Evolutionary conservation across 2,329 filamentous ascomycete genomes (phyloP), one percentile per base, ranked within the genome.

Genomic region (Westerdykella ornata): DNA sequence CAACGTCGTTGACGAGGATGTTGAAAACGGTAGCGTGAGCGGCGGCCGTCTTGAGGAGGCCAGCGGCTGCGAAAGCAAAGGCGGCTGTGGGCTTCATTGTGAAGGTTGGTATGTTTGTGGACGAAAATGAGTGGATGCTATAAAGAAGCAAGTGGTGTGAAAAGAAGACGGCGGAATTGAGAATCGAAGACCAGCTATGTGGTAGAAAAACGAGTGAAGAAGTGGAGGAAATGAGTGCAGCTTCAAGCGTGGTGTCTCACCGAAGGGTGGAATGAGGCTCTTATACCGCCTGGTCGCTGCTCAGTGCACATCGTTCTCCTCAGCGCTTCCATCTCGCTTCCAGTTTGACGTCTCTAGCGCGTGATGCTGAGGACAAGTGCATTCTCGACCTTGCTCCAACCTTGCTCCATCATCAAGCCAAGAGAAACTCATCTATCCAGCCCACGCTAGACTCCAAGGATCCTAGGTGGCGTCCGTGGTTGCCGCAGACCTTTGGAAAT

Each of bases 1-100:
- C 54, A 35, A 56, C 54, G 47, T 53, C 72, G 54, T 74, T 72
- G 57, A 72, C 66, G 37, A 67, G 62, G 30, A 63, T 51, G 44
- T 53, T 56, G 47, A 52, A 59, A 35, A 66, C 59, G 33, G 62
- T 67, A 39, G 57, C 51, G 49, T 67, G 63, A 18, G 62, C 62
- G 31, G 52, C 48, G 37, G 51, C 57, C 31, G 60, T 44, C 43
- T 50, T 49, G 19, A 48, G 53, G 35, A 49, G 54, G 40, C 53
- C 52, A 40, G 58, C 59, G 39, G 61, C 47, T 35, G 60, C 58
- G 35, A 63, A 49, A 42, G 54, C 54, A 38, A 56, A 38, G 22
- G 61, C 42, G 20, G 56, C 41, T 37, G 48, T 56, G 38, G 62
- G 50, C 58, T 59, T 64, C 62, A 66, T 66, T 41, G 22, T 48